These are phyloP conservation scores for Phytopythium delawarense DNA, from an alignment of 352 stramenopile species.

Conservation along the genomic window DNA sequence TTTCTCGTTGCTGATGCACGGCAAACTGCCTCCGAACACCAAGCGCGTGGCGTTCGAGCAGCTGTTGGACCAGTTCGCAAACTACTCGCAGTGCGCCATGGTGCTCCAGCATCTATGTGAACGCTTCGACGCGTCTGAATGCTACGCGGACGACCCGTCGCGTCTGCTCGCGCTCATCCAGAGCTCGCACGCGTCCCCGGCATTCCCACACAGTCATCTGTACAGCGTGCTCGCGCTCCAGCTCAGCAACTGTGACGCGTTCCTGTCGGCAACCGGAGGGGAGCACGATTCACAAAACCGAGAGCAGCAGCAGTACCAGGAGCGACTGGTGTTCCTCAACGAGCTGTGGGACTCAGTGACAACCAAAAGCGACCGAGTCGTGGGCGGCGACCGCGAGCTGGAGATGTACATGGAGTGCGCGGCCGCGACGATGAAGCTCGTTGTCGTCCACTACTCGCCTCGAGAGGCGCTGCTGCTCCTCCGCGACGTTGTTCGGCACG, in stretches of 20 bases:
- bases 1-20: constrained; percentile 4
- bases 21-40: constrained; percentile 8
- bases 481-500: constrained; percentile 77
- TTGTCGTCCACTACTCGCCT: constrained; percentile 80
- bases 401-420: constrained; percentile 80
- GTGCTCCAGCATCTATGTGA: constrained; percentile 85
- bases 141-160: constrained; percentile 47
- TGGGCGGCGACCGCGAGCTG: constrained; percentile 31
- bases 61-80: constrained; percentile 74
- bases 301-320: constrained; percentile 2
- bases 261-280: neutral
- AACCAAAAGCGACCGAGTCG: constrained; percentile 20
- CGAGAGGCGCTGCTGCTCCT: constrained; percentile 82
- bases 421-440: constrained; percentile 81
- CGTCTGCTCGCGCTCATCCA: constrained; percentile 73
- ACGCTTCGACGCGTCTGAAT: constrained; percentile 52
- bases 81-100: constrained; percentile 87
- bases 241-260: constrained; percentile 24
- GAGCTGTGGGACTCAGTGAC: constrained; percentile 83
- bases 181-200: constrained; percentile 28
- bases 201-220: constrained; percentile 59
- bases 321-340: constrained; percentile 72
- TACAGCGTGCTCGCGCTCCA: constrained; percentile 71
- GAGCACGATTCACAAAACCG: neutral
- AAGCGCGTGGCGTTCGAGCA: constrained; percentile 50